These are phyloP conservation scores for Brasenia schreberi DNA, from an alignment of 164 flowering plant genomes.

Conservation along the genomic window DNA sequence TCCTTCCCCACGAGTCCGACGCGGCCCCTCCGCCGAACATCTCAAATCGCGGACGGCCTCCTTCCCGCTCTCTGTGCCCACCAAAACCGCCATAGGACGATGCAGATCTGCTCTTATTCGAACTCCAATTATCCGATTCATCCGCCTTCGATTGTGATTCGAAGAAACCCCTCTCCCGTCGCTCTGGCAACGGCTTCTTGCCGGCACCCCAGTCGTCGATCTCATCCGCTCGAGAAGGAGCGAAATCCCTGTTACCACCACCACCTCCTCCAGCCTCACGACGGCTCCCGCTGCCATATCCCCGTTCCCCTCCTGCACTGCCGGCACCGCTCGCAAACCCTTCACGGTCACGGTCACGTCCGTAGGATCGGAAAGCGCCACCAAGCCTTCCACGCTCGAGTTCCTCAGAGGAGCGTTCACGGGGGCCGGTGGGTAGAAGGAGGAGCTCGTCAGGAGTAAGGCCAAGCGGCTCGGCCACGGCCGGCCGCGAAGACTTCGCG, in stretches of 20 bases:
- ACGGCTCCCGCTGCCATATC: neutral
- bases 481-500: constrained; percentile 7
- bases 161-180: constrained; percentile 33
- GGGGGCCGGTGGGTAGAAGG: constrained; percentile 75
- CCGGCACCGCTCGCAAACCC: neutral
- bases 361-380: constrained; percentile 58
- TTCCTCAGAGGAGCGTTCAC: constrained; percentile 74
- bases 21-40: constrained; percentile 5
- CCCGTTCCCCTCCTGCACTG: neutral
- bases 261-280: constrained; percentile 7
- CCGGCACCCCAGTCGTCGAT: constrained; percentile 76
- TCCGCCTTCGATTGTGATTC: constrained; percentile 70
- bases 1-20: constrained; percentile 35
- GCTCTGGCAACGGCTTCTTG: constrained; percentile 40
- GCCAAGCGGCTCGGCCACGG: constrained; percentile 13
- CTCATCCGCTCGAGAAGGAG: constrained; percentile 85
- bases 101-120: constrained; percentile 21
- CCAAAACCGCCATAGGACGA: constrained; percentile 7
- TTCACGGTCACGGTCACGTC: constrained; percentile 7
- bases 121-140: constrained; percentile 47
- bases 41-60: constrained; percentile 12
- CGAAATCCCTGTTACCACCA: constrained; percentile 24
- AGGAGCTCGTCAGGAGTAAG: constrained; percentile 43
- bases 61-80: neutral
- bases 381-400: constrained; percentile 45